Base-by-base conservation (phyloP, 768 basidiomycete species). In the Naganishia friedmannii region DNA sequence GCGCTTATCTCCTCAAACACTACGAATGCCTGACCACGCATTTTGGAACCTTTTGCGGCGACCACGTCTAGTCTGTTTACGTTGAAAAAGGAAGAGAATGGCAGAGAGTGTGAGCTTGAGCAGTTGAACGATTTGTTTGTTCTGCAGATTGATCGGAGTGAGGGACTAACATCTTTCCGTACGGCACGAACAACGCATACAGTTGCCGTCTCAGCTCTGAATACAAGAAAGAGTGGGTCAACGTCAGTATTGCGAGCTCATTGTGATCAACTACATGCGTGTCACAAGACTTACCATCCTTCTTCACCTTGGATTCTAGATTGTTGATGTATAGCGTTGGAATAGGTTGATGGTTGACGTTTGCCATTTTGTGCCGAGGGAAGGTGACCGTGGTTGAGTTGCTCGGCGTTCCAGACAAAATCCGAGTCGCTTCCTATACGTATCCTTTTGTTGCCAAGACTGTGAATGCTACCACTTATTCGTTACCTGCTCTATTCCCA, bases 21-120 rank as follows among this genome's bases (percentile, higher is more conserved):
- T 77, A 97, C 88, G 82, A 96, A 98, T 0, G 95, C 95, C 82
- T 96, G 93, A 26, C 93, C 94, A 73, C 89, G 87, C 88, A 91
- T 92, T 81, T 88, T 90, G 70, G 86, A 83, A 78, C 85, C 87
- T 82, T 95, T 93, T 29, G 89, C 88, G 28, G 94, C 93, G 69
- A 97, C 86, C 70, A 98, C 88, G 80, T 97, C 95, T 84, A 98
- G 87, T 69, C 79, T 80, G 57, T 42, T n/a, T 54, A 21, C n/a
- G n/a, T 4, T 51, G 42, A 17, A 42, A 42, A 13, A 5, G 42
- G 15, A 58, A 58, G 23, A 4, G 17, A 42, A 19, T 28, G 2
- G 37, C 26, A 46, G 7, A 63, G 39, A 42, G 39, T n/a, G 39
- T n/a, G 39, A 26, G 39, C 28, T 42, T 42, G 60, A 37, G 9